Base-by-base conservation (phyloP, 1,139 yeast species). In the Sugiyamaella paludigena region DNA sequence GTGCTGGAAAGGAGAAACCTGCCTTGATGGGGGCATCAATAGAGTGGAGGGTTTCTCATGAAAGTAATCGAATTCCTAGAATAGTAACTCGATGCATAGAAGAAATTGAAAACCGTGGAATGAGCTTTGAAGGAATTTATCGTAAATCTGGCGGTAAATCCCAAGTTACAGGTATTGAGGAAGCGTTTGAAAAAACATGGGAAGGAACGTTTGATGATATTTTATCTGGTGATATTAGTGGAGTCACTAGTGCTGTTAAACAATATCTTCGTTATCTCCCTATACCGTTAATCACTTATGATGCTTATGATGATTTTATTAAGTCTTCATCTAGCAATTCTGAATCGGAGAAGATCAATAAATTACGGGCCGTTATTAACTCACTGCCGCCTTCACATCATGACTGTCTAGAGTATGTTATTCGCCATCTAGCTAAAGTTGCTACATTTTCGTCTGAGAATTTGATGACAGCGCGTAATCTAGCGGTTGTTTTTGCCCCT, bases 401-500 rank as follows among this genome's bases (percentile, higher is more conserved):
- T 48, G 73, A 71, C 41, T 78, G 87, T 2, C 69, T 92, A 55
- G 71, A 69, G 47, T 59, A 70, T 40, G 69, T 92, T 34, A 72
- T 86, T 49, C 71, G 72, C 49, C 98, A 92, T 70, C 73, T 92
- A 56, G 55, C 58, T 39, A 51, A 53, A 36, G 71, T 70, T 27
- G 58, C 65, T 16, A 47, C 50, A 35, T 59, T 60, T 41, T 57
- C 66, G 27, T 58, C 56, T 10, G 38, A 47, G 16, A 73, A 77
- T 40, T 69, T 77, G 53, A 92, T 92, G 99, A 87, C 80, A 30
- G 72, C 79, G 57, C 81, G 83, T 65, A 89, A 94, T 61, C 69
- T 94, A 50, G 85, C 96, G 1, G 92, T 94, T 44, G 96, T 92
- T 13, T 92, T 92, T 74, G 96, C 98, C 0, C 98, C 99, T 1